Evolutionary conservation across 345 rosid species (phyloP).

Genomic region (Odontarrhena argentea): DNA sequence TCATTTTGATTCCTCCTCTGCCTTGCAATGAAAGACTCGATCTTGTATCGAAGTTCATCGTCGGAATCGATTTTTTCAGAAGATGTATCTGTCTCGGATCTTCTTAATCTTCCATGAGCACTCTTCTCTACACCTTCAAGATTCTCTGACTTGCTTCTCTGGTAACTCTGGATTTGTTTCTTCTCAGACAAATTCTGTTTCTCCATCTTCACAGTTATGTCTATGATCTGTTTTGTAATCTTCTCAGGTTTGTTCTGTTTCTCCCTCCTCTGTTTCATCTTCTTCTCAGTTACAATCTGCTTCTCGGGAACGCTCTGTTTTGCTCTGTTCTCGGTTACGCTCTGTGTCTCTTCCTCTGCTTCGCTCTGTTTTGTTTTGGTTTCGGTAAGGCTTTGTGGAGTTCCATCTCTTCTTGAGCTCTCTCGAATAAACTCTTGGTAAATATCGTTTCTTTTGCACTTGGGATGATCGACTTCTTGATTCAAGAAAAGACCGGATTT

Average conservation of each 20-base stretch:
- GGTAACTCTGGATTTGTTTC: slow-evolving; percentile 30
- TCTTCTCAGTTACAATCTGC: slow-evolving; percentile 8
- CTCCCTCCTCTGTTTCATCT: slow-evolving; percentile 4
- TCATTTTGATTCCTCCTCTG: slow-evolving; percentile 65
- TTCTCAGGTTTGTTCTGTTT: slow-evolving; percentile 20
- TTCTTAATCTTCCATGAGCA: slow-evolving; percentile 44
- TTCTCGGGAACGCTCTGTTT: neutral
- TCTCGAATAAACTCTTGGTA: slow-evolving; percentile 52
- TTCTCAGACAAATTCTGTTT: slow-evolving; percentile 23
- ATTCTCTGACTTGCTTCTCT: slow-evolving; percentile 58
- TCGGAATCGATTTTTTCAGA: slow-evolving; percentile 46
- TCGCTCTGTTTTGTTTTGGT: slow-evolving; percentile 40
- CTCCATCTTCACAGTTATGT: slow-evolving; percentile 13
- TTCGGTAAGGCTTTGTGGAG: slow-evolving; percentile 4
- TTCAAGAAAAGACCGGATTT: slow-evolving; percentile 59
- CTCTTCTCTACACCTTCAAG: slow-evolving; percentile 28
- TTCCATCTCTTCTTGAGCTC: slow-evolving; percentile 44
- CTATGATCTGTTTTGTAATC: slow-evolving; percentile 22
- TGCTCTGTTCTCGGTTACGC: neutral
- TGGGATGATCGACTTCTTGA: slow-evolving; percentile 31
- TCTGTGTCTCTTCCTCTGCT: slow-evolving; percentile 14
- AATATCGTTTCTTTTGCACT: slow-evolving; percentile 41
- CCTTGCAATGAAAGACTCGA: slow-evolving; percentile 80
- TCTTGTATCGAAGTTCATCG: slow-evolving; percentile 61
- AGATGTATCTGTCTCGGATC: slow-evolving; percentile 48